Conservation (phyloP, 495 filamentous ascomycete species). For the Hypoxylon perforatum region DNA sequence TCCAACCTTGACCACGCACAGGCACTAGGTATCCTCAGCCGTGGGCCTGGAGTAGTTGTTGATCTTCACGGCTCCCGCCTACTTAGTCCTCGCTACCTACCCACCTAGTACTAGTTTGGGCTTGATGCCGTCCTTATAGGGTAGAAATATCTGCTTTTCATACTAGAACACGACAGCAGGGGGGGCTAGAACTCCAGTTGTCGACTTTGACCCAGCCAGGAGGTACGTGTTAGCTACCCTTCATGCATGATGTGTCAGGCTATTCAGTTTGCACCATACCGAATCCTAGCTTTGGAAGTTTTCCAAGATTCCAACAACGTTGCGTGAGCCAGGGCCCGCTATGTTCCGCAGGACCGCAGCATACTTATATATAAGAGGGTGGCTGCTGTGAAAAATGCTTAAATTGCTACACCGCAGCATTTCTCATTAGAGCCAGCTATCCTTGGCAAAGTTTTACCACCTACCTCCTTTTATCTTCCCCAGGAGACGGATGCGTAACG, state of each 20-base stretch:
- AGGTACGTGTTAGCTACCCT: conserved; percentile 12
- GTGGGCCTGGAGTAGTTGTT: conserved; percentile 14
- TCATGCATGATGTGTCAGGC: conserved; percentile 32
- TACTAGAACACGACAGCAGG: conserved; percentile 8
- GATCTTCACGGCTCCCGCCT: conserved; percentile 18
- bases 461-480: too few relatives aligned
- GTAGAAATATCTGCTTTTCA: conserved; percentile 15
- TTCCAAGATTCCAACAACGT: conserved; percentile 28
- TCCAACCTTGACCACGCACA: conserved; percentile 15
- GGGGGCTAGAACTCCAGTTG: background rate
- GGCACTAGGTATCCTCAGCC: conserved; percentile 3
- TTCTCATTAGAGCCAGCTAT: conserved; percentile 4
- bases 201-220: background rate
- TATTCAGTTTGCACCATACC: conserved; percentile 29
- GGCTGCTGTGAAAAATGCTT: conserved; percentile 6
- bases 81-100: conserved; percentile 21
- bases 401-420: background rate
- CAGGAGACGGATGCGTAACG: too few relatives aligned
- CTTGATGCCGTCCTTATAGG: background rate
- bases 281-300: conserved; percentile 20
- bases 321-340: conserved; percentile 19
- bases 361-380: conserved; percentile 22
- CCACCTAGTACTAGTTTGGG: conserved; percentile 32
- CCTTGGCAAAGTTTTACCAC: background rate
- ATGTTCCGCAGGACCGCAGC: background rate